Evolutionary conservation across 345 rosid genomes (phyloP).

Genomic region (Trapa incisa): DNA sequence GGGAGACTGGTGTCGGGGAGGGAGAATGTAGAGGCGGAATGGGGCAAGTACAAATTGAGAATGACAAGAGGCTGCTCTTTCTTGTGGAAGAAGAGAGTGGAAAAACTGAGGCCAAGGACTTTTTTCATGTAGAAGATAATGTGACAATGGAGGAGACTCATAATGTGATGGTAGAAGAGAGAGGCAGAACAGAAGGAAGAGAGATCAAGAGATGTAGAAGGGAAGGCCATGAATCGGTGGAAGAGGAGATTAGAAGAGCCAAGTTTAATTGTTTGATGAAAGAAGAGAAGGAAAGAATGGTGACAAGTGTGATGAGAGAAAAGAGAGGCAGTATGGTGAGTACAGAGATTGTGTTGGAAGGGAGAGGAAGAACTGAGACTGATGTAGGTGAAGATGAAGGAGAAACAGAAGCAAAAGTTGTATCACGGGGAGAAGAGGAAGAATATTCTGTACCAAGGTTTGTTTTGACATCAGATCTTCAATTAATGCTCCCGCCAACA

Average conservation of each 20-base stretch:
- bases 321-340: background rate
- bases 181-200: background rate
- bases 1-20: background rate
- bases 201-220: background rate
- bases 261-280: background rate
- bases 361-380: no score
- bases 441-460: background rate
- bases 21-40: background rate
- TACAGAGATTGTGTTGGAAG: background rate
- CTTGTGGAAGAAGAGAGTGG: background rate
- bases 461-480: background rate
- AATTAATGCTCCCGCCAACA: background rate
- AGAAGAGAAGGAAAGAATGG: slow-evolving; percentile 1
- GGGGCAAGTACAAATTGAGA: background rate
- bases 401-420: background rate
- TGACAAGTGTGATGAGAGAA: no score
- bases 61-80: background rate
- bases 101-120: background rate
- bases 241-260: slow-evolving; percentile 2
- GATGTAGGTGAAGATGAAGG: slow-evolving; percentile 4
- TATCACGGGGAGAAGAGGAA: background rate
- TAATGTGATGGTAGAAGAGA: background rate
- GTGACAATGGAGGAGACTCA: slow-evolving; percentile 1
- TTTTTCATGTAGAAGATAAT: background rate
- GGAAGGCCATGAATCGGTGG: background rate